phyloP scores from a whole-genome alignment of 495 filamentous ascomycete genomes.

The Tuber melanosporum region DNA sequence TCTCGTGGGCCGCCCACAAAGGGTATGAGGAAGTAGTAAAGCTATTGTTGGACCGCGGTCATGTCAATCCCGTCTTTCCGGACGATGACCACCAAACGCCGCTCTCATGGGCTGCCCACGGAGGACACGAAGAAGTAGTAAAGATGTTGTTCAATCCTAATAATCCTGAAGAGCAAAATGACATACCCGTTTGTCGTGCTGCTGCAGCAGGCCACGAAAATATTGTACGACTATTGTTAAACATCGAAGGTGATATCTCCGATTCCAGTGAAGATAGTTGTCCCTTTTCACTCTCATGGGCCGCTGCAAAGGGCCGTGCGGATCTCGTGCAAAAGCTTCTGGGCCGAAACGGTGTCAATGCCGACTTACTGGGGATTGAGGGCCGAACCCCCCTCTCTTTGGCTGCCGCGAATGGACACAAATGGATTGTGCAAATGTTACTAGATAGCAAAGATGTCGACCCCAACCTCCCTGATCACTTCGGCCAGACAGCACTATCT shows the following conservation, averaged over 20 bases:
- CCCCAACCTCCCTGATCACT: slow-evolving; percentile 18
- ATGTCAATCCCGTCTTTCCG: slow-evolving; percentile 15
- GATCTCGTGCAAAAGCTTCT: neutral
- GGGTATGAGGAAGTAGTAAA: slow-evolving; percentile 30
- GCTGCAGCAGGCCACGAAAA: slow-evolving; percentile 10
- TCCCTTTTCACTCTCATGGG: slow-evolving; percentile 1
- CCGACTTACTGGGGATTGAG: slow-evolving; percentile 17
- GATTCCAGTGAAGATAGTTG: neutral
- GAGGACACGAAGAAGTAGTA: slow-evolving; percentile 15
- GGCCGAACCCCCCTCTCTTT: slow-evolving; percentile 29
- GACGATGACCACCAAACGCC: slow-evolving; percentile 17
- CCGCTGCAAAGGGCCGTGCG: neutral
- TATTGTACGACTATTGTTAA: slow-evolving; percentile 10
- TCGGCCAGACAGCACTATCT: slow-evolving; percentile 19
- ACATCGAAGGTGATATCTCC: neutral
- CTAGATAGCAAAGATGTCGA: slow-evolving; percentile 23
- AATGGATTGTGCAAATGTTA: slow-evolving; percentile 33
- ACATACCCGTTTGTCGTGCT: slow-evolving; percentile 23
- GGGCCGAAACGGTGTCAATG: slow-evolving; percentile 3
- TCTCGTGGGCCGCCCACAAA: slow-evolving; percentile 23
- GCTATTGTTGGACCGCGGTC: slow-evolving; percentile 23
- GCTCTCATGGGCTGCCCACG: slow-evolving; percentile 23
- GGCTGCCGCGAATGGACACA: slow-evolving; percentile 29
- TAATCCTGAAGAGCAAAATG: slow-evolving; percentile 20
- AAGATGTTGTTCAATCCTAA: slow-evolving; percentile 22